Evolutionary conservation across 345 rosid genomes (phyloP), one percentile per base, ranked within the genome.

Genomic region (Syzygium jambos): DNA sequence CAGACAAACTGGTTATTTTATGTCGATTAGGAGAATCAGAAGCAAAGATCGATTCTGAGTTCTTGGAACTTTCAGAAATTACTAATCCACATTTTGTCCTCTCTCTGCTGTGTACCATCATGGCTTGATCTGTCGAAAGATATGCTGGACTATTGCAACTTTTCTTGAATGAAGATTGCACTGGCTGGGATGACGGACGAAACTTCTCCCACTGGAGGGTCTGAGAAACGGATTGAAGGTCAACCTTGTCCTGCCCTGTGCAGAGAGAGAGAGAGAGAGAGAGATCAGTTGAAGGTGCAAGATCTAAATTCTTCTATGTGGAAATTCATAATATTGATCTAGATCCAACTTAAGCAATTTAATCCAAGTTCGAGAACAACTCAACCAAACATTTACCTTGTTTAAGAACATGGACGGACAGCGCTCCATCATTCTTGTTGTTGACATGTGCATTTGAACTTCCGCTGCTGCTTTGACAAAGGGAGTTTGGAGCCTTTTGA

Each of bases 191-290:
- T 88, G 97, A 89, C 52, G 87, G 49, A 56, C 88, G 87, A 85
- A 89, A 87, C 90, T 90, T 93, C 88, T 92, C 93, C 25, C 86
- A 89, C 53, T 91, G 93, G 88, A 87, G 87, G 89, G 87, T 84
- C 85, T 86, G 93, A 89, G 92, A 88, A 92, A 86, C 88, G 88
- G 93, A 88, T 25, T 51, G 88, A 65, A 88, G 86, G 88, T 61
- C 90, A 86, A 89, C 92, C 90, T 87, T 94, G 49, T 65, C 77
- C 12, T 91, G 84, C 86, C 94, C 98, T 95, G 93, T 85, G 73
- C 90, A 89, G 85, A 86, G 11, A 85, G 84, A 88, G 84, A 82
- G 88, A 59, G 90, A 87, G 80, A 88, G 85, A 87, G 89, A 86
- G 89, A 78, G 86, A 87, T 52, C 51, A 84, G 77, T 85, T 49